Evolutionary conservation across 257 asterid species (phyloP).

Genomic region (Gentiana macrophylla): DNA sequence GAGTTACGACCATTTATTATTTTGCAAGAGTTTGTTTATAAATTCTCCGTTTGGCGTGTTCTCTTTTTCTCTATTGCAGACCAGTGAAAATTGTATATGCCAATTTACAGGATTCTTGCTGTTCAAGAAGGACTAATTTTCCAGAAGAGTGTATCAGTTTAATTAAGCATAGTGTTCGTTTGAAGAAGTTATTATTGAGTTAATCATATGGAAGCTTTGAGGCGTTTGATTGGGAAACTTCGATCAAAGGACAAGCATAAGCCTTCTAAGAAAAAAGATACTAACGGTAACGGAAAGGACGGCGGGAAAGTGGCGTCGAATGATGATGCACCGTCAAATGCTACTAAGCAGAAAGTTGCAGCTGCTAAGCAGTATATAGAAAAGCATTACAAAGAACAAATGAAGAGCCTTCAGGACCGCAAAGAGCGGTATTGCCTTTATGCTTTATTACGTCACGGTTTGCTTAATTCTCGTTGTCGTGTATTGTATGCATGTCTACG

Average conservation of each 20-base stretch:
- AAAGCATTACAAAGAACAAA: conserved; percentile 94
- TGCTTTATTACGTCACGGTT: conserved; percentile 4
- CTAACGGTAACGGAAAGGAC: conserved; percentile 48
- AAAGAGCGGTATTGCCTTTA: conserved; percentile 61
- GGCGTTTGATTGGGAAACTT: conserved; percentile 56
- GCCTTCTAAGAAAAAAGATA: conserved; percentile 60
- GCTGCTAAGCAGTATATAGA: conserved; percentile 98
- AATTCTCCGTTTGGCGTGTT: conserved; percentile 17
- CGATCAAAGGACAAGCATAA: conserved; percentile 61
- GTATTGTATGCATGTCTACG: too few species aligned
- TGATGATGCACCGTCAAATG: conserved; percentile 84
- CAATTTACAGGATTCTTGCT: conserved; percentile 27
- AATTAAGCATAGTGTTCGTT: conserved; percentile 16
- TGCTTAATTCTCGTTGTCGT: neutral
- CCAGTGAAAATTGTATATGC: conserved; percentile 16
- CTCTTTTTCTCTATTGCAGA: conserved; percentile 30
- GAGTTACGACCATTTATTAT: neutral
- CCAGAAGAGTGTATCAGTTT: conserved; percentile 11
- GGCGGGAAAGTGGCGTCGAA: conserved; percentile 39
- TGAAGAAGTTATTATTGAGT: conserved; percentile 11
- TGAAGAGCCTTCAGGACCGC: conserved; percentile 92
- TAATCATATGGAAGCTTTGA: conserved; percentile 55
- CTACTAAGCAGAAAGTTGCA: conserved; percentile 88
- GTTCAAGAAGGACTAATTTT: conserved; percentile 11
- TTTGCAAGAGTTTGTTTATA: conserved; percentile 5